Base-by-base conservation (phyloP, 441 rosid genomes). In the Sinapis alba region DNA sequence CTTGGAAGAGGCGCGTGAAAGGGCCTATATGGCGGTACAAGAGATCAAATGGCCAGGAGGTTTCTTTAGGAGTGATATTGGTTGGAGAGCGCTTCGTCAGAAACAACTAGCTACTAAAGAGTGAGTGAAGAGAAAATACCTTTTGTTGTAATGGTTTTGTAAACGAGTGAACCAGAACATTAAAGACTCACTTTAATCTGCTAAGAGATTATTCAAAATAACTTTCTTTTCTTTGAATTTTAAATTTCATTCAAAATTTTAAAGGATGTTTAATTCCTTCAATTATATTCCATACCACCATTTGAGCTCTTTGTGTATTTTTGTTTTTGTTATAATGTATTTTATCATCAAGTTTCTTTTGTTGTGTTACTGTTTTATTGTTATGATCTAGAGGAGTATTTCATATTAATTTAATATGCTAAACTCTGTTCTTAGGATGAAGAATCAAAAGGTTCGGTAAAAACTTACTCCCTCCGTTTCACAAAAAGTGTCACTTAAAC, bases 1-100 rank as follows among this genome's bases (percentile, higher is more conserved):
- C 81, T 85, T 50, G 21, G 54, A 50, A 16, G 54, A 50, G 54
- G 54, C 54, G 54, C 21, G 54, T 16, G 54, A 50, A 5, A 50
- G 54, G 16, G 54, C 54, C 11, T 50, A 50, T 7, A 0, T 50
- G 54, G 54, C 54, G 10, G 54, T 50, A 2, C 23, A 50, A 50
- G 54, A 50, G 54, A 50, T 50, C 54, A 50, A 50, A 50, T 50
- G 54, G 54, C 54, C 21, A 16, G 54, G 54, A 16, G 54, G 54
- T 16, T 50, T 50, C 54, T 50, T 50, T 50, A 50, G 54, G 54
- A 7, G 21, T 50, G 54, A 50, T 50, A 50, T 50, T 50, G 54
- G 54, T 50, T 50, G 54, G 54, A 50, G 54, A 7, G 54, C 54
- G 54, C 54, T 50, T 50, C 54, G 54, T 2, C 11, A 50, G 54